phyloP scores from a whole-genome alignment of 1,284 basidiomycete species.

The Stereum hirsutum region DNA sequence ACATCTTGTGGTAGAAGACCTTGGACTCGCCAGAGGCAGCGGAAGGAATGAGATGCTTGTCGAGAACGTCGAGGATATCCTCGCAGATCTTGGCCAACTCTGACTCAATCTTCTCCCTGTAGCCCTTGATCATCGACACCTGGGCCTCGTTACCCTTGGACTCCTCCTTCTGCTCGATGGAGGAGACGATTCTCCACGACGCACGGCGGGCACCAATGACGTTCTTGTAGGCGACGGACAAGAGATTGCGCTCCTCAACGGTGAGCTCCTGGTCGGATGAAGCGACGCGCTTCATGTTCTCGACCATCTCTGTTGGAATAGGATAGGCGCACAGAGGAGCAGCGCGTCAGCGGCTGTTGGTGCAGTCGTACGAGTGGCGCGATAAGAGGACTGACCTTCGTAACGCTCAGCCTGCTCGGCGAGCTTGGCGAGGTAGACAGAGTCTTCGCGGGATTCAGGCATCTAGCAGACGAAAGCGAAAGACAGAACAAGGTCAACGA shows the following conservation, averaged over 20 bases:
- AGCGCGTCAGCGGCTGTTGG: constrained; percentile 10
- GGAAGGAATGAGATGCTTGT: constrained; percentile 98
- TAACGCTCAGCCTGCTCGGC: constrained; percentile 98
- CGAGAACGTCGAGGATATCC: constrained; percentile 97
- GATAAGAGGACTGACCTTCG: constrained; percentile 61
- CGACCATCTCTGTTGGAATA: constrained; percentile 86
- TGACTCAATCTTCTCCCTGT: constrained; percentile 97
- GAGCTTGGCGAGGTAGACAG: constrained; percentile 99
- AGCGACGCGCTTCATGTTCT: constrained; percentile 98
- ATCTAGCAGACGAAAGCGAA: constrained; percentile 35
- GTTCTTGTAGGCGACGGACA: constrained; percentile 99
- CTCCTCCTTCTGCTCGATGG: constrained; percentile 99
- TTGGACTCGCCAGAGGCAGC: constrained; percentile 98
- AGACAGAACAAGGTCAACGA: constrained; percentile 16
- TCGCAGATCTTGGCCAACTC: constrained; percentile 99
- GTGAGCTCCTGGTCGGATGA: constrained; percentile 97
- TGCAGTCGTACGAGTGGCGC: constrained; percentile 6
- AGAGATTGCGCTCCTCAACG: constrained; percentile 97
- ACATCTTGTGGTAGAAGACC: constrained; percentile 99
- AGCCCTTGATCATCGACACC: constrained; percentile 98
- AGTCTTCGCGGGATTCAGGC: constrained; percentile 89
- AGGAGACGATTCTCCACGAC: constrained; percentile 98
- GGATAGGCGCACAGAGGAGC: neutral
- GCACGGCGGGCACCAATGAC: constrained; percentile 99
- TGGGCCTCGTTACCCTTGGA: constrained; percentile 98